Conservation (phyloP, 2,329 filamentous ascomycete genomes). For the Aureobasidium leucospermi region DNA sequence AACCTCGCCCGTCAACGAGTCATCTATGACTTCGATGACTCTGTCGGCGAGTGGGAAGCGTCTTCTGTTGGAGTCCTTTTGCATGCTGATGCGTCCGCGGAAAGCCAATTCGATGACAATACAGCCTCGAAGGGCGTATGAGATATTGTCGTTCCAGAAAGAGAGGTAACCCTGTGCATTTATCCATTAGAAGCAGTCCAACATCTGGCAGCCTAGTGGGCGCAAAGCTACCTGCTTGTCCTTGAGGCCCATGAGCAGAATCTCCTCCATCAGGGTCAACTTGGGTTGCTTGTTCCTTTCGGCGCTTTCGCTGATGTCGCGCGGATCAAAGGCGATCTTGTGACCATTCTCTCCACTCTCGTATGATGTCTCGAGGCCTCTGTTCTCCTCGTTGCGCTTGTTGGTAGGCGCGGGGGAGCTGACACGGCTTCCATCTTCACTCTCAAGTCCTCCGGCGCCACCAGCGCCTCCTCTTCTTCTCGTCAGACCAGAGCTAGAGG, state of each 20-base stretch:
- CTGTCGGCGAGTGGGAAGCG: constrained; percentile 89
- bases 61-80: constrained; percentile 86
- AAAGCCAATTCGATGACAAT: constrained; percentile 98
- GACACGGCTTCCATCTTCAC: constrained; percentile 58
- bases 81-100: constrained; percentile 94
- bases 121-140: constrained; percentile 92
- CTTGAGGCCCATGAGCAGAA: constrained; percentile 88
- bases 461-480: constrained; percentile 57
- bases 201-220: neutral
- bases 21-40: constrained; percentile 93
- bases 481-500: constrained; percentile 63
- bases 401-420: constrained; percentile 57
- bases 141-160: constrained; percentile 99
- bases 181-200: neutral
- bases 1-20: constrained; percentile 92
- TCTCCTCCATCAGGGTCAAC: constrained; percentile 97
- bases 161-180: constrained; percentile 77
- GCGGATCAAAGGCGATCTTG: constrained; percentile 95
- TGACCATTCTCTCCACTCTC: constrained; percentile 88
- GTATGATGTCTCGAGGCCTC: constrained; percentile 69
- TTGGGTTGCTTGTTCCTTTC: constrained; percentile 98
- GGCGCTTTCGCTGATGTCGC: constrained; percentile 93
- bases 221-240: constrained; percentile 81
- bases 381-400: constrained; percentile 29
- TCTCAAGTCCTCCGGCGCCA: constrained; percentile 47